Conservation (phyloP, 2,329 filamentous ascomycete genomes). For the Diaporthe australafricana region DNA sequence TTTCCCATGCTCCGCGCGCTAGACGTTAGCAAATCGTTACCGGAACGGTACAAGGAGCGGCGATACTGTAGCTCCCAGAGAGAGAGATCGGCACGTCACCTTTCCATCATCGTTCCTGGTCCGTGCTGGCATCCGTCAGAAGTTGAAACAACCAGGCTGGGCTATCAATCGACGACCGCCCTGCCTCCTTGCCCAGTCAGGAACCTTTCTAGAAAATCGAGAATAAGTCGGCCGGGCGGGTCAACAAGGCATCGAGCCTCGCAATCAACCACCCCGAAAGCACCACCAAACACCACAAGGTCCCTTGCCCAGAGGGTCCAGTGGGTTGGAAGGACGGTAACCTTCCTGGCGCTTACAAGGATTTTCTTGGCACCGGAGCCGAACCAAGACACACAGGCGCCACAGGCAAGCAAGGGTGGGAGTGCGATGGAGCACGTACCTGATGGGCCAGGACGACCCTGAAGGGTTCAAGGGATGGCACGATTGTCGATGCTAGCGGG, state of each 20-base stretch:
- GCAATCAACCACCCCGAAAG: neutral
- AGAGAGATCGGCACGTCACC: slow-evolving; percentile 23
- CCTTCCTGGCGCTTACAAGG: slow-evolving; percentile 11
- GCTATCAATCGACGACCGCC: neutral
- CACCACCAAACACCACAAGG: neutral
- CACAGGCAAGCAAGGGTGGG: neutral
- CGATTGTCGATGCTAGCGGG: slow-evolving; percentile 25
- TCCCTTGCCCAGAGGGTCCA: neutral
- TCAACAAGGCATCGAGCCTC: neutral
- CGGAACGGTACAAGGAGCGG: slow-evolving; percentile 1
- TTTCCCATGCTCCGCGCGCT: neutral
- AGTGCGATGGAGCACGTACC: slow-evolving; percentile 12
- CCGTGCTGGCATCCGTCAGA: neutral
- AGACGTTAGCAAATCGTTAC: slow-evolving; percentile 10
- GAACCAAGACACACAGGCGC: slow-evolving; percentile 19
- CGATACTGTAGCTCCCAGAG: neutral
- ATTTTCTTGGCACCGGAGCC: slow-evolving; percentile 28
- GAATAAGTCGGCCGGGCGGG: neutral
- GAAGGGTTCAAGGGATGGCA: slow-evolving; percentile 17
- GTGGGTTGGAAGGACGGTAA: neutral
- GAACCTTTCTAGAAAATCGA: neutral
- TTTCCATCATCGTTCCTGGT: slow-evolving; percentile 21
- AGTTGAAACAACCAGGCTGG: slow-evolving; percentile 14
- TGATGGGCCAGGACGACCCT: slow-evolving; percentile 6
- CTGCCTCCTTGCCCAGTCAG: neutral